Evolutionary conservation across 768 basidiomycete species (phyloP).

Genomic region (Daedaleopsis nitida): DNA sequence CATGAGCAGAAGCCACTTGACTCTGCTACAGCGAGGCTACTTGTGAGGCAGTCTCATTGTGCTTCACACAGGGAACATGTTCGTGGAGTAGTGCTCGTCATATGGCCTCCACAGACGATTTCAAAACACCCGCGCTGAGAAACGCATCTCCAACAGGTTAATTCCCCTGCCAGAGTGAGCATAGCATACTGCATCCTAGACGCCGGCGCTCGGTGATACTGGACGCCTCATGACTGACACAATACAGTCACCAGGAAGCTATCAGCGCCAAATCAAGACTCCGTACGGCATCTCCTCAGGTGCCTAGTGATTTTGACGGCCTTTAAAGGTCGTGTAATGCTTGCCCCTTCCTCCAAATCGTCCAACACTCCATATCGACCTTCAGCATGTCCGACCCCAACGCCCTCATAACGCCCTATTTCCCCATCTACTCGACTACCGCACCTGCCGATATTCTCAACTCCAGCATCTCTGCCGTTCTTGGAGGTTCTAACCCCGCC

Average conservation of each 20-base stretch:
- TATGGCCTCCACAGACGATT: too few relatives aligned
- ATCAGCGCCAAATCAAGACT: not conserved
- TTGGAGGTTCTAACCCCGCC: conserved; percentile 4
- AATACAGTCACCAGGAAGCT: not conserved
- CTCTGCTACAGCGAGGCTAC: too few relatives aligned
- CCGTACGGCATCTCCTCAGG: not conserved
- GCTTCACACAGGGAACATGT: too few relatives aligned
- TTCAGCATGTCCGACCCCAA: not conserved
- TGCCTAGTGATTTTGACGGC: not conserved
- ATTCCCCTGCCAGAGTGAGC: not conserved
- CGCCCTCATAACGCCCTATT: conserved; percentile 8
- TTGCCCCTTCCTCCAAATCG: not conserved
- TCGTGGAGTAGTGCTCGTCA: too few relatives aligned
- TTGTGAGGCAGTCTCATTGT: too few relatives aligned
- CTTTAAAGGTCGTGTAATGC: not conserved
- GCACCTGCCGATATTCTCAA: not conserved
- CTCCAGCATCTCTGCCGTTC: conserved; percentile 5
- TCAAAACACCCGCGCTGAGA: not conserved
- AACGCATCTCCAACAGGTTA: not conserved
- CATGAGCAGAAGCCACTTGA: too few relatives aligned
- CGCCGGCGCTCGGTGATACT: not conserved
- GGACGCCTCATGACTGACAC: not conserved
- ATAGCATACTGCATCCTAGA: not conserved
- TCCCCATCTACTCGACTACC: conserved; percentile 4
- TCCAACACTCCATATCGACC: not conserved